Conservation (phyloP, 2,329 filamentous ascomycete genomes). For the Ceratocystis albifundus region DNA sequence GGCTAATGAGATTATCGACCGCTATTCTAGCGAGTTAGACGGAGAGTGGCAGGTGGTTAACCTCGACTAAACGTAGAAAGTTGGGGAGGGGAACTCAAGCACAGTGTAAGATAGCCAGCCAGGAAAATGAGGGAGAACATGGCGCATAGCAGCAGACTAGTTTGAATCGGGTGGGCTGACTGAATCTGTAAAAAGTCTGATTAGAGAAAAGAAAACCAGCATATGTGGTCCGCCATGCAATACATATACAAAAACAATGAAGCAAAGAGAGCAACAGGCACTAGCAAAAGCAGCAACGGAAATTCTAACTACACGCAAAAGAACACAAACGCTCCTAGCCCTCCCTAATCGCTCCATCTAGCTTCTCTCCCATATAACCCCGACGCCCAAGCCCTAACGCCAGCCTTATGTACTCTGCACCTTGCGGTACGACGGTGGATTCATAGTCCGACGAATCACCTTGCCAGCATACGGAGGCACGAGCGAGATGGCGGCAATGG, state of each 20-base stretch:
- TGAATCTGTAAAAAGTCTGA: not conserved
- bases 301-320: not conserved
- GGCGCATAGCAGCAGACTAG: too few relatives aligned
- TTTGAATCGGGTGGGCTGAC: too few relatives aligned
- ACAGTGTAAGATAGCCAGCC: slow-evolving; percentile 8
- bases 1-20: slow-evolving; percentile 19
- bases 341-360: too few relatives aligned
- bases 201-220: not conserved
- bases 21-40: slow-evolving; percentile 10
- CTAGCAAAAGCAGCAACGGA: slow-evolving; percentile 8
- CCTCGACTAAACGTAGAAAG: slow-evolving; percentile 12
- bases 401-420: slow-evolving; percentile 54
- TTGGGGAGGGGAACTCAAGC: not conserved
- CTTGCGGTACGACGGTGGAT: slow-evolving; percentile 89
- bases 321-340: not conserved
- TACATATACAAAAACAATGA: slow-evolving; percentile 13
- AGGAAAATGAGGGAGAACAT: too few relatives aligned
- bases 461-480: slow-evolving; percentile 83
- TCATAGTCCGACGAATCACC: slow-evolving; percentile 70
- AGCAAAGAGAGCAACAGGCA: not conserved
- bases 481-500: slow-evolving; percentile 67
- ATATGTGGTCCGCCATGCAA: not conserved
- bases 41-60: slow-evolving; percentile 22
- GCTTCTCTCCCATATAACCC: not conserved
- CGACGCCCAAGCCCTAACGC: not conserved